Percentiles rank a stretch among this genome's conserved stretches.
These are phyloP conservation scores for Synchytrium microbalum DNA, from an alignment of 371 early-diverging fungal genomes.

Conservation along the genomic window DNA sequence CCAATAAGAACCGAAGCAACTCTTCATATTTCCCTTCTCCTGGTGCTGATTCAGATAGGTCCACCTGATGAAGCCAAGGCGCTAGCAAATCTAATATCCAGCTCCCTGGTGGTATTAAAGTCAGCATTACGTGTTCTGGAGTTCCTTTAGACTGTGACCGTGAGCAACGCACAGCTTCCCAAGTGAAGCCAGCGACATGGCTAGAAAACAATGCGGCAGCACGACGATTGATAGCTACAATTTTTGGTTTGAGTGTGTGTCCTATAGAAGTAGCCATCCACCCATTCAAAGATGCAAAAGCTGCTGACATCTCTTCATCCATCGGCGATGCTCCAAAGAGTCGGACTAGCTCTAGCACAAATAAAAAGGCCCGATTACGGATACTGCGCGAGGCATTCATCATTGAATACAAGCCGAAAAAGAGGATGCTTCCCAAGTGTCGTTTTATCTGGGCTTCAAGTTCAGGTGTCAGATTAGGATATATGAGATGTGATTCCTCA, in stretches of 20 bases:
- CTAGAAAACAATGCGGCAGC: slow-evolving; percentile 19
- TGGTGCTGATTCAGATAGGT: slow-evolving; percentile 16
- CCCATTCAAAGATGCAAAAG: slow-evolving; percentile 24
- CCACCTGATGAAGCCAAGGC: slow-evolving; percentile 36
- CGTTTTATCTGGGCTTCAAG: slow-evolving; percentile 25
- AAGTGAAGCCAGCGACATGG: slow-evolving; percentile 33
- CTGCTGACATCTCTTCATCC: slow-evolving; percentile 1
- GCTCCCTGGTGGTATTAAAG: slow-evolving; percentile 24
- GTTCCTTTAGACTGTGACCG: too few relatives aligned
- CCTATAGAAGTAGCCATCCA: slow-evolving; percentile 27
- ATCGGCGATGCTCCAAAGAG: slow-evolving; percentile 24
- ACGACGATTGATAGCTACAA: slow-evolving; percentile 19
- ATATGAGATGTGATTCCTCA: slow-evolving; percentile 11
- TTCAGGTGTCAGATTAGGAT: slow-evolving; percentile 25
- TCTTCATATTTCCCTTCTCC: slow-evolving; percentile 32
- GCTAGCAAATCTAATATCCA: slow-evolving; percentile 32
- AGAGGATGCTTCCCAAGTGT: slow-evolving; percentile 34
- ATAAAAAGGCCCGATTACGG: slow-evolving; percentile 28
- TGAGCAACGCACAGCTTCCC: slow-evolving; percentile 43
- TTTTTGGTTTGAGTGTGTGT: slow-evolving; percentile 14
- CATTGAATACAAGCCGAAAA: slow-evolving; percentile 38
- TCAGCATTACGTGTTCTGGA: too few relatives aligned
- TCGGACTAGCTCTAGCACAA: slow-evolving; percentile 30
- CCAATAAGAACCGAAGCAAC: slow-evolving; percentile 39
- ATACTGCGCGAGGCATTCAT: slow-evolving; percentile 25